Base-by-base conservation (phyloP, 495 filamentous ascomycete genomes). In the Lasiosphaeria miniovina region DNA sequence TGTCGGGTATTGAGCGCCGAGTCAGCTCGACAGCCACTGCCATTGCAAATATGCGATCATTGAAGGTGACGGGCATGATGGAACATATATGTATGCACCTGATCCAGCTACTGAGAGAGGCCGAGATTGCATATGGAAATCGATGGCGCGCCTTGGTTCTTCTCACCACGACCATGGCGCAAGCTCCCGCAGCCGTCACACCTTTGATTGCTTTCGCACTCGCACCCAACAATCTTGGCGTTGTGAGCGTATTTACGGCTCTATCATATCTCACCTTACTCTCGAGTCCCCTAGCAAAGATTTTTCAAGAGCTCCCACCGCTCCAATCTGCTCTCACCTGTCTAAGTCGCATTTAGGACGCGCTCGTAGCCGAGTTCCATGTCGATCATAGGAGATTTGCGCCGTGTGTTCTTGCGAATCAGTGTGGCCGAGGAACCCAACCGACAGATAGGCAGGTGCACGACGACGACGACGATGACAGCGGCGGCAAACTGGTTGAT, bases 221-320 rank as follows among this genome's bases (percentile, higher is more conserved):
- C 48, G 70, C 76, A 8, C 62, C 62, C 9, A 38, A 54, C 33
- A 75, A 72, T 8, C 65, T 86, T 36, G 75, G 75, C 43, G 77
- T 77, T 7, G 67, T 77, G 3, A 75, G 64, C 41, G 75, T 80
- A 1, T 86, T 82, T 64, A 86, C 84, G 0, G 80, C 84, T 1
- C 56, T 87, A 2, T 81, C 84, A 0, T 79, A 87, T 6, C 81
- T 87, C 48, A 66, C 79, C 0, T 75, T 88, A 14, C 67, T 88
- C 17, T 70, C 83, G 2, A 75, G 79, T 31, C 85, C 84, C 3
- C 72, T 86, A 3, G 63, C 77, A 6, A 74, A 72, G 4, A 60
- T 87, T 17, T 80, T 88, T 46, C 79, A 80, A 74, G 74, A 75
- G 4, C 63, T 87, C 6, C 79, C 81, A 61, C 66, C 65, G 14